A percentile compares a stretch with the other conserved stretches of the same genome.
These are phyloP conservation scores for Camelina sativa DNA, from an alignment of 345 rosid species.

Conservation along the genomic window DNA sequence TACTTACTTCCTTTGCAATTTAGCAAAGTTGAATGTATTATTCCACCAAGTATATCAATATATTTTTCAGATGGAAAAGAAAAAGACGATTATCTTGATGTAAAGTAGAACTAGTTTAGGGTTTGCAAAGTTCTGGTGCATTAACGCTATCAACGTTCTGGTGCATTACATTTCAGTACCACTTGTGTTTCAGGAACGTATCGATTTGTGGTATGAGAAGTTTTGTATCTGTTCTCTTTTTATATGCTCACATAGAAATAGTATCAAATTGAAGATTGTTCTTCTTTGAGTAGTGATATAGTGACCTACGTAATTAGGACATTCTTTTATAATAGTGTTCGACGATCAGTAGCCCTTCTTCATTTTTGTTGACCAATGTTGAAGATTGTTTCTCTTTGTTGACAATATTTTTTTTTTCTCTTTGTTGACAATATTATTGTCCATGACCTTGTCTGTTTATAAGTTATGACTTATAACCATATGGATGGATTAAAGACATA, in stretches of 20 bases:
- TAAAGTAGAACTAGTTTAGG: no score
- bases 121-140: no score
- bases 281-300: not conserved
- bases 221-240: not conserved
- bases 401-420: no score
- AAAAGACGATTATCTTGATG: no score
- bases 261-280: not conserved
- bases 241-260: not conserved
- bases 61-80: no score
- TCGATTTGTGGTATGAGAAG: not conserved
- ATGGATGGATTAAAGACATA: not conserved
- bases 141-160: no score
- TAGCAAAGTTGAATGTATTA: no score
- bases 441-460: not conserved
- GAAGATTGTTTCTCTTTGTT: not conserved
- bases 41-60: no score
- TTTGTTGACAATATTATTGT: no score
- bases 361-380: not conserved
- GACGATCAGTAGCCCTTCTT: not conserved
- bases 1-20: no score
- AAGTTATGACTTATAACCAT: not conserved
- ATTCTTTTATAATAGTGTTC: not conserved
- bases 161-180: no score
- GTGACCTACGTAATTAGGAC: not conserved
- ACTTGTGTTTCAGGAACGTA: not conserved